Conservation (phyloP, 2,329 filamentous ascomycete genomes). For the Arthrobotrys sinensis region DNA sequence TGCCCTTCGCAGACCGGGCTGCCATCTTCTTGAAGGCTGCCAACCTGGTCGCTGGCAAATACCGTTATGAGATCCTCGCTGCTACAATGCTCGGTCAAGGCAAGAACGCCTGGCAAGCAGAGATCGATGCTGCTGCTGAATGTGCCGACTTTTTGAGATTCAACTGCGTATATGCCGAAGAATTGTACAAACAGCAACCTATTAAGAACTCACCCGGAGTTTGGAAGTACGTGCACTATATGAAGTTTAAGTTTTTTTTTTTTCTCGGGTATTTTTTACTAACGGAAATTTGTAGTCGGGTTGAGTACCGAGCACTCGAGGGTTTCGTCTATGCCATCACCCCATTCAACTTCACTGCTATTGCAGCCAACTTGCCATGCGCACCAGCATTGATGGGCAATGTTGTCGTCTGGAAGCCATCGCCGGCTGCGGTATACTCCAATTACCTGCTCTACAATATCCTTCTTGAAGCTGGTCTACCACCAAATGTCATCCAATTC, state of each 20-base stretch:
- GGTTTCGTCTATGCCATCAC: slow-evolving; percentile 95
- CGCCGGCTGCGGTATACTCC: slow-evolving; percentile 86
- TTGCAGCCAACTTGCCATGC: slow-evolving; percentile 86
- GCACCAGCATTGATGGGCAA: slow-evolving; percentile 92
- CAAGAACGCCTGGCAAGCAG: slow-evolving; percentile 99
- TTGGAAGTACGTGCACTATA: slow-evolving; percentile 77
- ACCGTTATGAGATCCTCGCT: slow-evolving; percentile 96
- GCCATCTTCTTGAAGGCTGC: slow-evolving; percentile 96
- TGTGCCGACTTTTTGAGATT: slow-evolving; percentile 93
- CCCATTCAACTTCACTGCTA: slow-evolving; percentile 98
- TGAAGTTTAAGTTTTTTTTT: background rate
- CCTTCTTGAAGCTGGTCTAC: slow-evolving; percentile 89
- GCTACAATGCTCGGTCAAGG: slow-evolving; percentile 96
- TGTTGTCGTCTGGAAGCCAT: slow-evolving; percentile 98
- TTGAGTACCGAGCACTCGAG: slow-evolving; percentile 90
- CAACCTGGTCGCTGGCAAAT: slow-evolving; percentile 90
- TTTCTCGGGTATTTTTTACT: background rate
- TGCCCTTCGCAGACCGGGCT: slow-evolving; percentile 91
- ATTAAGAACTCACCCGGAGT: slow-evolving; percentile 84
- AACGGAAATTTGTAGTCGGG: slow-evolving; percentile 71
- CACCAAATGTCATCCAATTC: slow-evolving; percentile 91
- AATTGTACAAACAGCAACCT: slow-evolving; percentile 90
- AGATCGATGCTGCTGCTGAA: slow-evolving; percentile 96
- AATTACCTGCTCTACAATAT: slow-evolving; percentile 94
- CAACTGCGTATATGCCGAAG: slow-evolving; percentile 93